Base-by-base conservation (phyloP, 2,329 filamentous ascomycete genomes). In the Sphaerulina populicola region DNA sequence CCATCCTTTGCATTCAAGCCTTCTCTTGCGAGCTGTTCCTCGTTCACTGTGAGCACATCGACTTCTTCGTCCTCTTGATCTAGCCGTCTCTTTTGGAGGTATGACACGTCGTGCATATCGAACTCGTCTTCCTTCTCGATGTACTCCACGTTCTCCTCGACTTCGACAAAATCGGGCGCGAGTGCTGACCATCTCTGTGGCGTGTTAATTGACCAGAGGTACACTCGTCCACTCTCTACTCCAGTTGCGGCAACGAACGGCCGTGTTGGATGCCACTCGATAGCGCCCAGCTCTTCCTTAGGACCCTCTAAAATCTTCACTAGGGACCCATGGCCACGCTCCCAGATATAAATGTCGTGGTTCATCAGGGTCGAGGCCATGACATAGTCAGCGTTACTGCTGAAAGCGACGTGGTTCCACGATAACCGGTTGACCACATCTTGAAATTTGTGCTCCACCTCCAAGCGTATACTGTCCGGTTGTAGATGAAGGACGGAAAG, bases 121-220 rank as follows among this genome's bases (percentile, higher is more conserved):
- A 98, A 98, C 66, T 98, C 93, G 66, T 98, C 93, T 70, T 98
- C 93, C 50, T 81, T 80, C 69, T 98, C 93, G 38, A 94, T 81
- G 66, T 98, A 98, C 67, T 97, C 88, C 18, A 95, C 89, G 61
- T 98, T 98, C 70, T 98, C 93, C 70, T 98, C 93, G 11, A 98
- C 89, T 69, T 98, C 93, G 37, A 84, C 86, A 69, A 98, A 98
- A 69, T 98, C 94, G 0, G 93, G 93, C 5, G 94, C 94, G 29
- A 98, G 77, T 1, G 93, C 91, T 12, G 90, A 96, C 94, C 93
- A 98, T 62, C 93, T 86, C 66, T 98, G 94, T 8, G 93, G 91
- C 49, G 88, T 93, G 37, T 91, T 83, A 49, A 96, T 93, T 4
- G 88, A 91, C 93, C 93, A 98, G 31, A 95, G 86, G 71, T 94